Conservation (phyloP, 1,284 basidiomycete genomes). For the Cutaneotrichosporon cyanovorans region DNA sequence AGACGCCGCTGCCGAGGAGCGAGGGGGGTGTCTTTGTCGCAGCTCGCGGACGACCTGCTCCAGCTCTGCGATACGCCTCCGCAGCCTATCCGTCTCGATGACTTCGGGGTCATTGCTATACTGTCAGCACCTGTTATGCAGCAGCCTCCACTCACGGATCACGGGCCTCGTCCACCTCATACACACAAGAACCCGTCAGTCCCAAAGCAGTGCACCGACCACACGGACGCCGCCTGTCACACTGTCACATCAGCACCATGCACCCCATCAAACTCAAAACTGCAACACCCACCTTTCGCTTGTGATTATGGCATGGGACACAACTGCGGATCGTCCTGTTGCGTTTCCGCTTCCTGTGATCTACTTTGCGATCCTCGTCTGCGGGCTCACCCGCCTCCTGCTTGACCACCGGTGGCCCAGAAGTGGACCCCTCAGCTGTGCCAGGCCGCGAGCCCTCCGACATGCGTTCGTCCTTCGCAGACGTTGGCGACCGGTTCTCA, state of each 20-base stretch:
- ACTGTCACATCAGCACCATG: slow-evolving; percentile 22
- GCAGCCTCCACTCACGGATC: slow-evolving; percentile 53
- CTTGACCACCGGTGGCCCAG: not conserved
- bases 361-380: slow-evolving; percentile 40
- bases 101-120: slow-evolving; percentile 70
- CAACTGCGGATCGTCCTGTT: slow-evolving; percentile 83
- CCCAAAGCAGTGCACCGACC: slow-evolving; percentile 67
- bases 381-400: not conserved
- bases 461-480: not conserved
- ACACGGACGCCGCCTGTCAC: slow-evolving; percentile 56
- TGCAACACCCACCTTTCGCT: slow-evolving; percentile 63
- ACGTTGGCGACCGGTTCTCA: not conserved
- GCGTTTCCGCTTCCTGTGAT: slow-evolving; percentile 58
- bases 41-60: slow-evolving; percentile 75
- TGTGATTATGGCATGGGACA: slow-evolving; percentile 85
- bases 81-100: slow-evolving; percentile 70
- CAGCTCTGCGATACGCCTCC: slow-evolving; percentile 77
- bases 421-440: not conserved
- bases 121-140: slow-evolving; percentile 2
- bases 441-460: not conserved
- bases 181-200: slow-evolving; percentile 78
- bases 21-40: slow-evolving; percentile 30
- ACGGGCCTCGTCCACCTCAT: slow-evolving; percentile 80
- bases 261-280: not conserved
- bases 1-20: slow-evolving; percentile 4